These are phyloP conservation scores for Clitoria ternatea DNA, from an alignment of 306 rosid species.

Conservation along the genomic window DNA sequence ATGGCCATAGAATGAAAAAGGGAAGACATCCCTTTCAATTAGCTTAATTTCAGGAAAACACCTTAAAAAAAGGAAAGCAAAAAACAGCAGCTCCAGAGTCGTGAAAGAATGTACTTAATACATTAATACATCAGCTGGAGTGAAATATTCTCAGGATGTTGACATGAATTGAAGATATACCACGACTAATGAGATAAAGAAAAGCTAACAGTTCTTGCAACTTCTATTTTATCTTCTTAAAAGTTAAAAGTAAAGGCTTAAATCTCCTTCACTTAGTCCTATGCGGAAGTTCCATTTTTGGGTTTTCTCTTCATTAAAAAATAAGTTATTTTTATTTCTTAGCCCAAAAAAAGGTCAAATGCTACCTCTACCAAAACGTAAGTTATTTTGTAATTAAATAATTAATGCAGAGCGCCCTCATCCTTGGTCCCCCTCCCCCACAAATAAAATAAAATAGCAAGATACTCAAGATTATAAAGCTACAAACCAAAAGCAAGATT, in stretches of 20 bases:
- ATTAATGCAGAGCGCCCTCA: not conserved
- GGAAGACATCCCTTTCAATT: too few species aligned
- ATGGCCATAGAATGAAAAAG: too few species aligned
- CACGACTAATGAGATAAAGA: not conserved
- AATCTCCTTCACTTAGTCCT: not conserved
- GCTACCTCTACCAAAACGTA: not conserved
- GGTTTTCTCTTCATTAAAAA: not conserved
- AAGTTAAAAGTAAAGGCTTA: not conserved
- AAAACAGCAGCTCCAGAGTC: not conserved
- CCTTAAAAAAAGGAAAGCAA: not conserved
- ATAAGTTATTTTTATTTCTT: not conserved
- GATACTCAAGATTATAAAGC: not conserved
- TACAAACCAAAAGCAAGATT: not conserved
- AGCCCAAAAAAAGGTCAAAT: not conserved
- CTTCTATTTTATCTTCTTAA: not conserved
- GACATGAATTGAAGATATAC: conserved; percentile 15
- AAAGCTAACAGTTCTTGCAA: not conserved
- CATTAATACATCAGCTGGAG: not conserved
- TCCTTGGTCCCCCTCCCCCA: not conserved
- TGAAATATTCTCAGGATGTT: not conserved
- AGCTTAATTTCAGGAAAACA: too few species aligned
- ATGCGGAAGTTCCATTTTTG: not conserved
- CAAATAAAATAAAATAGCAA: not conserved
- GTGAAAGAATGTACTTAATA: not conserved
- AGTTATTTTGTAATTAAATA: not conserved